phyloP scores from a whole-genome alignment of 2,329 filamentous ascomycete species.

The Aspergillus clavatus region DNA sequence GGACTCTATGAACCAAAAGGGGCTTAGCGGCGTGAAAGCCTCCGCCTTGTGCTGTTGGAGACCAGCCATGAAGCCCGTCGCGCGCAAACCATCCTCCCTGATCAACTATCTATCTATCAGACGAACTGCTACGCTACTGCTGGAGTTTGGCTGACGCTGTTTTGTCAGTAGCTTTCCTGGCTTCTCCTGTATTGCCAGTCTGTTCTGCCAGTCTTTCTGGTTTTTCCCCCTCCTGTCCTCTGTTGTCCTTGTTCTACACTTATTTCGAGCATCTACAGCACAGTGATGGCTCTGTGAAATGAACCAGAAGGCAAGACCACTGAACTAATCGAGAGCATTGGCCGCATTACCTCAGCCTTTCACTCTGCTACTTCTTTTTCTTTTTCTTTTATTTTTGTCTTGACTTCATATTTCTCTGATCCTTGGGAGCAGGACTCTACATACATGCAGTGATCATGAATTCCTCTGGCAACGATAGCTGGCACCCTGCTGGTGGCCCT shows the following conservation, averaged over 20 bases:
- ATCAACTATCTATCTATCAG: slow-evolving; percentile 1
- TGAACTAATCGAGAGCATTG: slow-evolving; percentile 13
- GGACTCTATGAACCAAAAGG: slow-evolving; percentile 15
- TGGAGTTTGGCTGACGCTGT: slow-evolving; percentile 12
- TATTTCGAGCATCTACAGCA: slow-evolving; percentile 8
- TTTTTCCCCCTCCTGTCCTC: slow-evolving; percentile 2
- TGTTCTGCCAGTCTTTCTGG: neutral
- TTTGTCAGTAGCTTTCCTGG: neutral
- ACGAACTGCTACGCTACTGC: slow-evolving; percentile 8
- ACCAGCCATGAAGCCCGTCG: slow-evolving; percentile 35
- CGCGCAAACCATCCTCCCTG: slow-evolving; percentile 33
- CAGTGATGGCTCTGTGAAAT: slow-evolving; percentile 29
- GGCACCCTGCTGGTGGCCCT: slow-evolving; percentile 38
- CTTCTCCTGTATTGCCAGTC: neutral
- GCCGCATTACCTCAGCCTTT: slow-evolving; percentile 6
- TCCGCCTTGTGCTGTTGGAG: slow-evolving; percentile 29
- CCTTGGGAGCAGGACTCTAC: slow-evolving; percentile 2
- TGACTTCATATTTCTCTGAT: neutral
- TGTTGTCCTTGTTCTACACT: neutral
- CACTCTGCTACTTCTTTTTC: slow-evolving; percentile 2
- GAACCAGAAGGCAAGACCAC: slow-evolving; percentile 19
- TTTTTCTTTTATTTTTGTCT: neutral
- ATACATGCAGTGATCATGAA: slow-evolving; percentile 36
- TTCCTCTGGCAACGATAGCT: slow-evolving; percentile 39
- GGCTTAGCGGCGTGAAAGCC: slow-evolving; percentile 30